phyloP scores from a whole-genome alignment of 352 stramenopile species.

The Thalassiosira livingstoniorum region DNA sequence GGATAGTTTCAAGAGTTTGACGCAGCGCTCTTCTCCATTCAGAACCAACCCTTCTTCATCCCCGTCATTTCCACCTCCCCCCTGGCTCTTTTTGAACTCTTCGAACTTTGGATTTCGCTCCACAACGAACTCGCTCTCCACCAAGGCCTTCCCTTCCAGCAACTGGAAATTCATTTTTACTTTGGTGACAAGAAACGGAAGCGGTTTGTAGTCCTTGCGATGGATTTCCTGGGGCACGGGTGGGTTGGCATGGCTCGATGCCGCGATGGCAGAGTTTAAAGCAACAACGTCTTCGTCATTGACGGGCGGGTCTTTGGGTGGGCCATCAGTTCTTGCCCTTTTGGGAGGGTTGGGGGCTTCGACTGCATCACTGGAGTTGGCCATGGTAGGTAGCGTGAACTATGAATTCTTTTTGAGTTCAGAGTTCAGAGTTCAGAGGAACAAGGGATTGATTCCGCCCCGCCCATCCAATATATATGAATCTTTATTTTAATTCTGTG shows the following conservation, averaged over 20 bases:
- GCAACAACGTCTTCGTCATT: not conserved
- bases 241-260: constrained; percentile 30
- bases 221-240: constrained; percentile 48
- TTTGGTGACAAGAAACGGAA: constrained; percentile 59
- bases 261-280: constrained; percentile 37
- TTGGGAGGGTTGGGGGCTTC: constrained; percentile 17
- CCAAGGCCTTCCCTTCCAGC: constrained; percentile 64
- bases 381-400: constrained; percentile 49
- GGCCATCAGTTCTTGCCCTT: constrained; percentile 27
- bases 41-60: constrained; percentile 65
- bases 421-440: too few species aligned
- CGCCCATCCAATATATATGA: too few species aligned
- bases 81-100: constrained; percentile 25
- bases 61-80: not conserved
- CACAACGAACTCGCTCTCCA: constrained; percentile 66
- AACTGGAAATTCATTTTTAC: constrained; percentile 83
- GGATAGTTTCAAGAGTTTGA: constrained; percentile 65
- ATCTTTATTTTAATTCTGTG: too few species aligned
- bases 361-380: constrained; percentile 28
- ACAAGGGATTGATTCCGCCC: too few species aligned
- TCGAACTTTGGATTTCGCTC: constrained; percentile 4
- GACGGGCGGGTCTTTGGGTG: constrained; percentile 14
- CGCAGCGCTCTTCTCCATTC: constrained; percentile 79
- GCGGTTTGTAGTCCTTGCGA: constrained; percentile 72
- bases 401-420: too few species aligned